Base-by-base conservation (phyloP, 768 basidiomycete genomes). In the Tricholomella constricta region DNA sequence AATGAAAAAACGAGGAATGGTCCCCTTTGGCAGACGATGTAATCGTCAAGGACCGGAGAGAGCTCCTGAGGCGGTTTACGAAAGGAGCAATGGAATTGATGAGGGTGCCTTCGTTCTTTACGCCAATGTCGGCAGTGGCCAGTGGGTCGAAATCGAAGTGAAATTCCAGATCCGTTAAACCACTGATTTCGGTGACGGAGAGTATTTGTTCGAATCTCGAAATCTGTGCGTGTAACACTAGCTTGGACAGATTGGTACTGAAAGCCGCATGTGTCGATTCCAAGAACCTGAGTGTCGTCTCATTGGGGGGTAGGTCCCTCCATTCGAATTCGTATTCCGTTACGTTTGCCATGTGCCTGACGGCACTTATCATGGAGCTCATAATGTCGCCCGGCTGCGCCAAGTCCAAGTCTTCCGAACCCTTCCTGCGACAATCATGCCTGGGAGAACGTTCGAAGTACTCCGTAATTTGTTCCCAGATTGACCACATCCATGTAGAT, bases 261-360 rank as follows among this genome's bases (percentile, higher is more conserved):
- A 76, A 71, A 0, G 69, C 56, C 2, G 52, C 51, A 25, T 68
- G 51, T 22, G 67, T 61, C 0, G 68, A 57, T 2, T 60, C 54
- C 35, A 74, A 60, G 48, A 75, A 71, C 7, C 58, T 55, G 4
- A 54, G 51, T 1, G 71, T 71, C 36, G 64, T 60, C 22, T 63
- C 43, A 41, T 65, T 70, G 22, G 70, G 49, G 9, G 69, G 63
- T 22, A 76, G 67, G 51, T 75, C 71, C 40, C 73, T 61, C 70
- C 73, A 73, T 51, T 73, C 72, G 47, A 75, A 70, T 44, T 67
- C 61, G 58, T 70, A 67, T 32, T 64, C 65, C 3, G 58, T 63
- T 5, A 74, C 68, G 15, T 67, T 66, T 5, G 50, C 54, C 75
- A 76, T 75, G 34, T 65, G 61, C 32, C 61, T 45, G 26, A 72